Conservation (phyloP, 805 yeast species). For the Priceomyces fermenticarens region DNA sequence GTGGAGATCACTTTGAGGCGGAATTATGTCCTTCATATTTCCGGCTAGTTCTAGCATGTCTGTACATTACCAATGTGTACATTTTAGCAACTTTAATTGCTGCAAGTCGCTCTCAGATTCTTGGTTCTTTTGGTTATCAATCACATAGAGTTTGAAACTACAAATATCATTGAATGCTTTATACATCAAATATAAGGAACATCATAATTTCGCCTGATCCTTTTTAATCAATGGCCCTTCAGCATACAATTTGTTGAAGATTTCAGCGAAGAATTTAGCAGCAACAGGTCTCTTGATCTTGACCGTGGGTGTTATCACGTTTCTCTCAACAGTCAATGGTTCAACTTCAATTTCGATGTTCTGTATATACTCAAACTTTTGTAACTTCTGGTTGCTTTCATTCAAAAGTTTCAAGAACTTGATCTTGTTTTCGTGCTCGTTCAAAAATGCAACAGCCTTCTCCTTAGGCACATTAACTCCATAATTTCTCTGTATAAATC, state of each 20-base stretch:
- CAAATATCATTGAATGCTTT: too few relatives aligned
- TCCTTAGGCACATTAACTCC: constrained; percentile 6
- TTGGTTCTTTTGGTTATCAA: too few relatives aligned
- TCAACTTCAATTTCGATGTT: constrained; percentile 35
- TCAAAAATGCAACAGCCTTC: constrained; percentile 21
- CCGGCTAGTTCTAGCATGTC: too few relatives aligned
- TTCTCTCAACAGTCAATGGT: constrained; percentile 36
- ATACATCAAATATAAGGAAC: constrained; percentile 2
- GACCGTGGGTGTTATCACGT: constrained; percentile 42
- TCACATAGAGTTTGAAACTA: too few relatives aligned
- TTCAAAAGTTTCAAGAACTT: constrained; percentile 22
- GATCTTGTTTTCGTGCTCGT: constrained; percentile 18
- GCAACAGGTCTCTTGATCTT: constrained; percentile 41
- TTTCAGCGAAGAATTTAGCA: constrained; percentile 21
- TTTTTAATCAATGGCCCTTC: constrained; percentile 29
- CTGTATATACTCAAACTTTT: constrained; percentile 38
- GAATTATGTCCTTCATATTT: too few relatives aligned
- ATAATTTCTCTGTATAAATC: constrained; percentile 14
- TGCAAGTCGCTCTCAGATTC: too few relatives aligned
- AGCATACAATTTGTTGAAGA: constrained; percentile 29
- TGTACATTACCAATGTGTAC: too few relatives aligned
- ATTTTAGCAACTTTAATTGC: too few relatives aligned
- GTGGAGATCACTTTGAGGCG: too few relatives aligned
- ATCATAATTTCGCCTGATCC: constrained; percentile 2
- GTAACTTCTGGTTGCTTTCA: constrained; percentile 17